These are phyloP conservation scores for Rubroboletus satanas DNA, from an alignment of 768 basidiomycete genomes.

Conservation along the genomic window DNA sequence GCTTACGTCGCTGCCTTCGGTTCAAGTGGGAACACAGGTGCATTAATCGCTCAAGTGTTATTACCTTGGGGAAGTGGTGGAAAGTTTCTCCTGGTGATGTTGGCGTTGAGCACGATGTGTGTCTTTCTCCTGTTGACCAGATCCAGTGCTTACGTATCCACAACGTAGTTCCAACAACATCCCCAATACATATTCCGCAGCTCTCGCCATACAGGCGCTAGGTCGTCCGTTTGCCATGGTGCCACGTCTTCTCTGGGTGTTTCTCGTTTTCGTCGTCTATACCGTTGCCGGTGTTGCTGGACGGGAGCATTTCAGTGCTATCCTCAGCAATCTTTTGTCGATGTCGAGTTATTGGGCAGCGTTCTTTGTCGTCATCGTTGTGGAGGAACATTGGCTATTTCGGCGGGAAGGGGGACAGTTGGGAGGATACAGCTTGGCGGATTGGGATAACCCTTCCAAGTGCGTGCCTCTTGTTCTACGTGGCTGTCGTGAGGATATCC, in stretches of 20 bases:
- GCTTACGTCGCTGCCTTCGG: too few relatives aligned
- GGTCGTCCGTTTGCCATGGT: constrained; percentile 40
- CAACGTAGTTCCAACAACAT: constrained; percentile 36
- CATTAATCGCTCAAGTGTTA: constrained; percentile 37
- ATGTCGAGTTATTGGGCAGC: constrained; percentile 45
- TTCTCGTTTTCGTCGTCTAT: constrained; percentile 37
- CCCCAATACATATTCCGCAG: constrained; percentile 45
- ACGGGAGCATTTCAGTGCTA: constrained; percentile 41
- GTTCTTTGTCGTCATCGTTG: constrained; percentile 44
- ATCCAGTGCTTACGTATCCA: background rate
- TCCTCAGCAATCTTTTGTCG: constrained; percentile 40
- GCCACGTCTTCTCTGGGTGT: constrained; percentile 45
- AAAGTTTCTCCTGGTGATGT: constrained; percentile 39
- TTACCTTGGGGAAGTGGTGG: constrained; percentile 42
- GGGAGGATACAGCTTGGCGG: constrained; percentile 47
- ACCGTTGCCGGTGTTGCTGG: constrained; percentile 40
- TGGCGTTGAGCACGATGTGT: constrained; percentile 41
- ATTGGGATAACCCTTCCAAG: too few relatives aligned
- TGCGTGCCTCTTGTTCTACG: too few relatives aligned
- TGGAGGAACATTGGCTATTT: constrained; percentile 47
- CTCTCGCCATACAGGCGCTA: constrained; percentile 18
- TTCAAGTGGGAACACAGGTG: too few relatives aligned
- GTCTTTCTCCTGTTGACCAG: constrained; percentile 5
- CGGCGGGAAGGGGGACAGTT: constrained; percentile 36
- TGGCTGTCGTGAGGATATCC: too few relatives aligned